Evolutionary conservation across 768 basidiomycete species (phyloP), one percentile per base, ranked within the genome.

Genomic region (Hebeloma cylindrosporum): DNA sequence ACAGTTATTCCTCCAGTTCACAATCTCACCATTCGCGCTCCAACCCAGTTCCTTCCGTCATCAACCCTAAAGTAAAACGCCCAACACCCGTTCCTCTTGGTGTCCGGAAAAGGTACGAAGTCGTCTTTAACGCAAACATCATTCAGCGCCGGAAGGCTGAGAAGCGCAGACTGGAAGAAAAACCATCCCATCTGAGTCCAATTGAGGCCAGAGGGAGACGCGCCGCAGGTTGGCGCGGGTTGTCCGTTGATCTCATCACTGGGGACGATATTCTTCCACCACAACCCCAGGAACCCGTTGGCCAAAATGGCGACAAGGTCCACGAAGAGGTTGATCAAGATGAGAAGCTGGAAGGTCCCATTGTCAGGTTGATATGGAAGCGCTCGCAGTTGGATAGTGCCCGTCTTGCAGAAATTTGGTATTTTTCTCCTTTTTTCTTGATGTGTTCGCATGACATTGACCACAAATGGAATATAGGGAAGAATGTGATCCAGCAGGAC

Each of bases 341-440:
- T 8, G 82, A 82, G 37, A 71, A 60, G 34, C 58, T 90, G 17
- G 75, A 77, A 22, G 86, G 83, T 0, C 54, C 58, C 14, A 68
- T 81, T 26, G 73, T 89, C 34, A 77, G 69, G 50, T 45, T 68
- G 11, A 77, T 89, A 34, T 90, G 88, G 88, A 70, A 56, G 45
- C 66, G 73, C 40, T 87, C 84, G 9, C 71, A 70, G 43, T 63
- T 89, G 38, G 76, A 77, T 42, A 68, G 67, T 45, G 61, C 62
- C 34, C 76, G 69, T 50, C 66, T 91, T 30, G 63, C 68, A 26
- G 74, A 73, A 25, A 87, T 91, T 36, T 91, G 88, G 88, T 89
- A 47, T 18, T 25, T 37, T 30, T 20, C 29, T 14, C 7, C 29
- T 46, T 33, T 20, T 40, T 45, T 11, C 8, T 17, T 14, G 11